Conservation (phyloP, 352 stramenopile species). For the Pythium volutum region DNA sequence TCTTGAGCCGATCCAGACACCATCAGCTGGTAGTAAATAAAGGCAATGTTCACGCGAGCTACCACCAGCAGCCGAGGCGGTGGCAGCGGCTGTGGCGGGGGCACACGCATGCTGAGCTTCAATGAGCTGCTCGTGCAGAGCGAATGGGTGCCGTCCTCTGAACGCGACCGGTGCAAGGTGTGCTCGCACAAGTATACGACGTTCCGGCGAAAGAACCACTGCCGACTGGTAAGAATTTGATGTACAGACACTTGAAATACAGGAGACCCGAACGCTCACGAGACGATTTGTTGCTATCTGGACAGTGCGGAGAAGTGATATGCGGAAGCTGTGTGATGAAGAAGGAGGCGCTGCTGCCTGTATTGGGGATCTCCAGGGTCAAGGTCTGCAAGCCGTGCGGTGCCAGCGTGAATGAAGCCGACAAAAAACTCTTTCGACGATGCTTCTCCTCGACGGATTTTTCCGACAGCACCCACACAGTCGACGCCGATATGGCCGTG, state of each 20-base stretch:
- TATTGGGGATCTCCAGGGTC: conserved; percentile 16
- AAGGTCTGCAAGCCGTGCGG: conserved; percentile 21
- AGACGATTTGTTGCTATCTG: neutral
- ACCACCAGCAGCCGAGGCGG: no score
- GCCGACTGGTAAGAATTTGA: conserved; percentile 15
- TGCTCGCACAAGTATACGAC: conserved; percentile 11
- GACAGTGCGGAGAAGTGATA: conserved; percentile 20
- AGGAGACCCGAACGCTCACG: neutral
- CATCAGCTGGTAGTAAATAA: no score
- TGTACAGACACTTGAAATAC: neutral
- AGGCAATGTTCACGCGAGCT: no score
- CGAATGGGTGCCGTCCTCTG: conserved; percentile 15
- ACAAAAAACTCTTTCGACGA: neutral
- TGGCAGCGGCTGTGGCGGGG: neutral
- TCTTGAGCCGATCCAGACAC: no score
- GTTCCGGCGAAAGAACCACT: conserved; percentile 21
- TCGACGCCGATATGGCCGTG: conserved; percentile 13
- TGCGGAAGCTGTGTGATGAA: conserved; percentile 20
- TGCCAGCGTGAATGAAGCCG: neutral
- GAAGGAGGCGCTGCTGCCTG: conserved; percentile 8
- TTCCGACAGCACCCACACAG: conserved; percentile 8
- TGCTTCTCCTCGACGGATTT: neutral
- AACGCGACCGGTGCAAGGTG: conserved; percentile 12
- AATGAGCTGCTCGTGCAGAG: conserved; percentile 17
- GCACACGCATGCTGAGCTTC: conserved; percentile 11